Evolutionary conservation across 352 stramenopile genomes (phyloP).

Genomic region (Thraustochytrium striatum): DNA sequence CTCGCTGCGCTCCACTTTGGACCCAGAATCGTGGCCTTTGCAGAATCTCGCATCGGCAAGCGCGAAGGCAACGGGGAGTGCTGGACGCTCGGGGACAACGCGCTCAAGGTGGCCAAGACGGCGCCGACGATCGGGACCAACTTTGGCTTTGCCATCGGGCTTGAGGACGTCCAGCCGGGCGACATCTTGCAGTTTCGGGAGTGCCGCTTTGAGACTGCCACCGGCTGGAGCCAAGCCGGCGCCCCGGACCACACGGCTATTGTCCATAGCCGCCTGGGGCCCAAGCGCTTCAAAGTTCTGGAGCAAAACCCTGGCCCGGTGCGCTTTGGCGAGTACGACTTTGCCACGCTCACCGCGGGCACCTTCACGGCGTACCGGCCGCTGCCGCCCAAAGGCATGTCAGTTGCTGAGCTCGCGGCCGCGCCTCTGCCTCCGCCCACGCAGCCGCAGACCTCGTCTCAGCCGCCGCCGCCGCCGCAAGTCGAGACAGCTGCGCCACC

Average conservation of each 20-base stretch:
- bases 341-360: not conserved
- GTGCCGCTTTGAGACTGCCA: not conserved
- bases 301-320: conserved; percentile 39
- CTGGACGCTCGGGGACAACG: conserved; percentile 28
- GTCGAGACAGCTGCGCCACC: not conserved
- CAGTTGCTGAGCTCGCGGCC: not conserved
- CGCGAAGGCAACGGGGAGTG: conserved; percentile 30
- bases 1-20: conserved; percentile 12
- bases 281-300: not conserved
- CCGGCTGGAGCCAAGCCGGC: conserved; percentile 3
- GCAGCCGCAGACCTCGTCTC: too few species aligned
- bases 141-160: conserved; percentile 14
- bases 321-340: conserved; percentile 22
- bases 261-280: not conserved
- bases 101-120: not conserved
- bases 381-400: conserved; percentile 1
- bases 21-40: not conserved
- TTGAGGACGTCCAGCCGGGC: conserved; percentile 19
- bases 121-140: conserved; percentile 15
- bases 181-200: conserved; percentile 21
- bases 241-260: conserved; percentile 28
- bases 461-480: not conserved
- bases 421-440: not conserved
- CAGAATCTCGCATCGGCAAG: not conserved
- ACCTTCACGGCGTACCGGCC: conserved; percentile 23